Conservation (phyloP, 1,139 yeast genomes). For the Zygosaccharomyces pseudobailii region DNA sequence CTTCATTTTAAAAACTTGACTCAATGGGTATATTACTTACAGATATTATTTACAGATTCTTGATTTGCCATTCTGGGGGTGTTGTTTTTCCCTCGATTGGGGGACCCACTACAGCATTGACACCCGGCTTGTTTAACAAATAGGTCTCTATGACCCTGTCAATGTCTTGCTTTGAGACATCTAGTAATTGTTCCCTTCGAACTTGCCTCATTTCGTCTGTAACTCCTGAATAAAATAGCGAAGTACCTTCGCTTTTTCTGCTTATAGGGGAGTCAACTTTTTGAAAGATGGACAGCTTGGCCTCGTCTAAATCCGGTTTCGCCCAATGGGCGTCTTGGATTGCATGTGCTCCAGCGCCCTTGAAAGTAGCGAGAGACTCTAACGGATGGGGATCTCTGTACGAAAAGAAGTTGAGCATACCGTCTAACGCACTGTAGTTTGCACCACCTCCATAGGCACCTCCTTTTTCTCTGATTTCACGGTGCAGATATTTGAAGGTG, state of each 20-base stretch:
- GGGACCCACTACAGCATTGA: constrained; percentile 14
- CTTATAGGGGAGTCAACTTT: constrained; percentile 86
- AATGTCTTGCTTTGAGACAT: constrained; percentile 60
- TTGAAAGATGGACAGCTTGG: constrained; percentile 87
- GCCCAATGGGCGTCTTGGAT: constrained; percentile 45
- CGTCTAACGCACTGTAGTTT: constrained; percentile 74
- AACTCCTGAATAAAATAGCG: constrained; percentile 62
- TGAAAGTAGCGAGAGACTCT: constrained; percentile 60
- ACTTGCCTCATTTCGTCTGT: constrained; percentile 76
- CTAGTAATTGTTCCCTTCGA: constrained; percentile 69
- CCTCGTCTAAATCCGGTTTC: constrained; percentile 71
- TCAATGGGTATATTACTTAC: background rate
- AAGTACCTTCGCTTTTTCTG: constrained; percentile 71
- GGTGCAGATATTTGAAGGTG: constrained; percentile 79
- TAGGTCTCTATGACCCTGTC: constrained; percentile 25
- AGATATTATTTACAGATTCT: constrained; percentile 4
- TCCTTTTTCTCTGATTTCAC: constrained; percentile 89
- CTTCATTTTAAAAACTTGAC: background rate
- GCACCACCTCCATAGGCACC: constrained; percentile 99
- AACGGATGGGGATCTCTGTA: constrained; percentile 90
- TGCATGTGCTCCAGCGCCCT: constrained; percentile 54
- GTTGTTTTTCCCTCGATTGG: constrained; percentile 5
- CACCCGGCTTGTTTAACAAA: constrained; percentile 9
- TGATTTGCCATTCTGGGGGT: constrained; percentile 9
- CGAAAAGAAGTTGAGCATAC: constrained; percentile 75